Evolutionary conservation across 1,284 basidiomycete genomes (phyloP), one percentile per base, ranked within the genome.

Genomic region (Naganishia albida): DNA sequence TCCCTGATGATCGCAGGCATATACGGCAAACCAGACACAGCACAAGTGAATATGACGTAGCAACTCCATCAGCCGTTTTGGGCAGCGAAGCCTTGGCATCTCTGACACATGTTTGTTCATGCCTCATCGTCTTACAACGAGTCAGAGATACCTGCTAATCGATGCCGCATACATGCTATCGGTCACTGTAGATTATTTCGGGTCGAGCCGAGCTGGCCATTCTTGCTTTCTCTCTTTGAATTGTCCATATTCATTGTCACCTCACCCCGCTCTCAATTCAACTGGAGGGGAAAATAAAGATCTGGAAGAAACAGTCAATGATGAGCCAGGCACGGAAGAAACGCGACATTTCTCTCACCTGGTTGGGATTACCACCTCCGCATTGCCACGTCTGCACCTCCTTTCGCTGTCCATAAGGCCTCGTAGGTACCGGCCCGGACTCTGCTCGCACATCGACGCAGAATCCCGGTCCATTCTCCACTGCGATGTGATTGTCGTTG

Each of bases 371-470:
- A 2, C 57, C 50, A 18, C 43, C 59, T 16, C 18, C 30, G 23
- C 65, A 62, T 42, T 62, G 51, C 57, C 59, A 62, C 38, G 42
- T 62, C 52, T 62, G 57, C 30, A 66, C 57, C 20, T 55, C 34
- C 65, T 62, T 62, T 25, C 60, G 43, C 0, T 44, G 18, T 18
- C 59, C 59, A 48, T 62, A 66, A 8, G 52, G 65, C 34, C n/a
- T 62, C 23, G 26, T 34, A 10, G 49, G 44, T 26, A 39, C 50
- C 7, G 56, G 42, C 1, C 39, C 23, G 3, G 48, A 54, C 38
- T 63, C 65, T 26, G 59, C 65, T 25, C 38, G 52, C 12, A 55
- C 52, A 40, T 62, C 65, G n/a, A 44, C 53, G 48, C 59, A 56
- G 42, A 55, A 46, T 30, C 50, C 46, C 13, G 57, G 46, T 15